Conservation (phyloP, 495 filamentous ascomycete genomes). For the Endocarpon pusillum region DNA sequence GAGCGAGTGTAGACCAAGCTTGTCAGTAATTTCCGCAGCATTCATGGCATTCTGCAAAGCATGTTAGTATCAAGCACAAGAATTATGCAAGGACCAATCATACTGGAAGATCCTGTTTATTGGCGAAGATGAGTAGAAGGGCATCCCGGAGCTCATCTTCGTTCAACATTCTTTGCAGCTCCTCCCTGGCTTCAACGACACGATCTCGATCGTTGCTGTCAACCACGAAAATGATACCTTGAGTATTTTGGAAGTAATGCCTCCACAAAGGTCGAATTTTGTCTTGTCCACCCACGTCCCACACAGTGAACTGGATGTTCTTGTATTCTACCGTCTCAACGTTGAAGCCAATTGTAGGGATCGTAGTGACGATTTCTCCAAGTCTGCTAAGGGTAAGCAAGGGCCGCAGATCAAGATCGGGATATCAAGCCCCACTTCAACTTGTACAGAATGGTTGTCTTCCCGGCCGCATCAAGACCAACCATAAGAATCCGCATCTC, state of each 20-base stretch:
- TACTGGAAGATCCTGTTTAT: conserved; percentile 99
- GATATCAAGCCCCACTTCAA: conserved; percentile 94
- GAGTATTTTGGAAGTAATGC: conserved; percentile 99
- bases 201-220: conserved; percentile 99
- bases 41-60: conserved; percentile 85
- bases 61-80: conserved; percentile 2
- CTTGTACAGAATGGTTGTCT: conserved; percentile 99
- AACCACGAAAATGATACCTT: conserved; percentile 99
- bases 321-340: conserved; percentile 99
- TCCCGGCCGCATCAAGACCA: conserved; percentile 96
- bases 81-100: conserved; percentile 16
- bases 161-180: conserved; percentile 99
- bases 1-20: conserved; percentile 97
- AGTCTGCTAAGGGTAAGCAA: not conserved
- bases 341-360: conserved; percentile 68
- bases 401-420: conserved; percentile 2
- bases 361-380: no score
- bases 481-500: conserved; percentile 99
- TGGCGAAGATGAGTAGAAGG: conserved; percentile 94
- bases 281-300: conserved; percentile 99
- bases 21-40: conserved; percentile 97
- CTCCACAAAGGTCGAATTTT: conserved; percentile 99
- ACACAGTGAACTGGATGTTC: conserved; percentile 99
- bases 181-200: conserved; percentile 96
- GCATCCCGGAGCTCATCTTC: conserved; percentile 98